phyloP scores from a whole-genome alignment of 192 early-diverging fungal genomes.

The Kickxella alabastrina region DNA sequence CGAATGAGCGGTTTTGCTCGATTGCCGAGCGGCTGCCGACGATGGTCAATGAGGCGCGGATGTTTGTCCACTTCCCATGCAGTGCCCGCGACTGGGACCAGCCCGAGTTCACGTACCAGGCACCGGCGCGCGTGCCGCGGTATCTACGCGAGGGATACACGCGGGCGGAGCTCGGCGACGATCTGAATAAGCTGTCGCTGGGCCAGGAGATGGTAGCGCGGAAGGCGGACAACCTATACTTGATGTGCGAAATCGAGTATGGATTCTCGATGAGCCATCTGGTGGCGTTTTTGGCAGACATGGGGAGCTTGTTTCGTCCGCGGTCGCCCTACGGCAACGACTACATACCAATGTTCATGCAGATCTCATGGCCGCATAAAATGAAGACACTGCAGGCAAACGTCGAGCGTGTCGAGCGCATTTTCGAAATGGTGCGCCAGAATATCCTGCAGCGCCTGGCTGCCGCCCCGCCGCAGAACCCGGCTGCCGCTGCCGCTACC shows the following conservation, averaged over 20 bases:
- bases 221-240: constrained; percentile 39
- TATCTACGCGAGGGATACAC: constrained; percentile 35
- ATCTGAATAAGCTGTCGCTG: constrained; percentile 14
- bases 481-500: neutral
- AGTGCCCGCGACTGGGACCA: constrained; percentile 40
- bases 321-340: constrained; percentile 50
- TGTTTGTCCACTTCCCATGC: constrained; percentile 49
- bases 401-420: constrained; percentile 42
- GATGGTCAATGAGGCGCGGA: constrained; percentile 46
- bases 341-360: constrained; percentile 33
- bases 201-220: constrained; percentile 30
- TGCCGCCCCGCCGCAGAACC: neutral
- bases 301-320: constrained; percentile 46
- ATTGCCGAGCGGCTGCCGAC: constrained; percentile 48
- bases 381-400: constrained; percentile 33
- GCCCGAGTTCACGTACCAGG: constrained; percentile 39
- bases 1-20: constrained; percentile 48
- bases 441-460: constrained; percentile 28
- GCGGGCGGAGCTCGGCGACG: constrained; percentile 16
- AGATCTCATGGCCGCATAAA: constrained; percentile 22
- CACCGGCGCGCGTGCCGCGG: constrained; percentile 29
- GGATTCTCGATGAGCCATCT: constrained; percentile 52
- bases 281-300: constrained; percentile 46
- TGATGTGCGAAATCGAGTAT: constrained; percentile 52
- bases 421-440: constrained; percentile 39